Evolutionary conservation across 495 filamentous ascomycete species (phyloP).

Genomic region (Aspergillus carlsbadensis): DNA sequence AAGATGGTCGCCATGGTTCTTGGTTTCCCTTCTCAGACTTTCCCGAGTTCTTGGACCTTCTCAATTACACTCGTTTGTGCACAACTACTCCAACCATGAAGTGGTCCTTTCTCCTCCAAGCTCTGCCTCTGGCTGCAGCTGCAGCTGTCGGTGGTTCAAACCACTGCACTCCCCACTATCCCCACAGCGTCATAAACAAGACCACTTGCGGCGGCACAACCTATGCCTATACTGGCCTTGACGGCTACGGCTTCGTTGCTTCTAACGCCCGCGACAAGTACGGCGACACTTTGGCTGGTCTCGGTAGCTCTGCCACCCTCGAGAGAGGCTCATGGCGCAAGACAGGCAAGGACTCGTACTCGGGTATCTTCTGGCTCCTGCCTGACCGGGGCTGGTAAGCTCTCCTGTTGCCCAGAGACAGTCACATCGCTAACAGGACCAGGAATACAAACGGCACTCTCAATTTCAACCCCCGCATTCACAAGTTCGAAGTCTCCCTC

Average conservation of each 20-base stretch:
- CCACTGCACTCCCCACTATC: background rate
- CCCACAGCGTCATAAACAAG: slow-evolving; percentile 40
- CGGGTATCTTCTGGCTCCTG: slow-evolving; percentile 61
- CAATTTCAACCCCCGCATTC: slow-evolving; percentile 72
- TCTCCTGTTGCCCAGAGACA: background rate
- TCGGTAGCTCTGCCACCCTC: slow-evolving; percentile 67
- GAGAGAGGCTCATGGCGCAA: slow-evolving; percentile 64
- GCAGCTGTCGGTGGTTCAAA: background rate
- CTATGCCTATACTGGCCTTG: slow-evolving; percentile 68
- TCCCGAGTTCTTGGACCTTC: background rate
- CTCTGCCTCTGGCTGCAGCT: slow-evolving; percentile 11
- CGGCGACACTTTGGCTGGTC: slow-evolving; percentile 69
- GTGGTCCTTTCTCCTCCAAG: slow-evolving; percentile 16
- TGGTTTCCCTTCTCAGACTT: background rate
- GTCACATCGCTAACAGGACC: background rate
- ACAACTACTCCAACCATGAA: slow-evolving; percentile 20
- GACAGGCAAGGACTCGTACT: slow-evolving; percentile 52
- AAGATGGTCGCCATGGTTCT: background rate
- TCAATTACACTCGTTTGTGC: background rate
- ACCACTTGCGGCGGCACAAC: slow-evolving; percentile 62
- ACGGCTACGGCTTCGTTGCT: slow-evolving; percentile 66
- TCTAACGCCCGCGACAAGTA: slow-evolving; percentile 64
- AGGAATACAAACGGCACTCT: slow-evolving; percentile 73
- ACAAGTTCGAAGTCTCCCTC: slow-evolving; percentile 65
- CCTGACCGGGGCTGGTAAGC: slow-evolving; percentile 72